Base-by-base conservation (phyloP, 202 grass and related monocot genomes). In the Setaria viridis region DNA sequence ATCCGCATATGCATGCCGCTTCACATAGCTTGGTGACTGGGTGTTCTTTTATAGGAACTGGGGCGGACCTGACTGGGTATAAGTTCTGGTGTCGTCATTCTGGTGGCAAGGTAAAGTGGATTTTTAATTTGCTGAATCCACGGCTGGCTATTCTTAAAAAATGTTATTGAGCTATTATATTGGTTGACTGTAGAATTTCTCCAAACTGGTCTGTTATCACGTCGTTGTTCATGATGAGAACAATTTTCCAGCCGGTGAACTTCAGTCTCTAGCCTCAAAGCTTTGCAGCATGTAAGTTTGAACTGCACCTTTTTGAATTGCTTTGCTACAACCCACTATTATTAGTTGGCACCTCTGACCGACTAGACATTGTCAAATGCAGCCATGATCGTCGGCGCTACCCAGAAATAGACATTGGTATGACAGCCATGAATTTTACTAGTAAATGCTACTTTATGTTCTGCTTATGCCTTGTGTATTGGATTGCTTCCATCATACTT, bases 271-370 rank as follows among this genome's bases (percentile, higher is more conserved):
- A 68, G 43, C 66, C 9, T 68, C 66, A 11, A 19, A n/a, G 17
- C 66, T 43, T n/a, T 43, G 66, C 66, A 43, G 34, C 66, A 42
- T 68, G 65, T 68, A 68, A 68, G 65, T 68, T 68, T 42, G 16
- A 8, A 42, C 17, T 16, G 11, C 65, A 41, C 39, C 35, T 67
- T 67, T 67, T 67, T 41, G 65, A 19, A 67, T 67, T 41, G 34
- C 65, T 42, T 67, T 42, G 65, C 35, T 39, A 7, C 19, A 7
- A 33, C 16, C 16, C 7, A 67, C 0, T 9, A 37, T 67, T 9
- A 37, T 67, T 67, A 19, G 33, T 39, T 39, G 34, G 64, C 33
- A 42, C 15, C 16, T 42, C 65, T 67, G 16, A 67, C 3, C 7
- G 11, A 42, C 17, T 45, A 6, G 43, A 16, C 39, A 19, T 68